These are phyloP conservation scores for Saccharomyces hybrid DNA, from an alignment of 1,139 yeast species.

Conservation along the genomic window DNA sequence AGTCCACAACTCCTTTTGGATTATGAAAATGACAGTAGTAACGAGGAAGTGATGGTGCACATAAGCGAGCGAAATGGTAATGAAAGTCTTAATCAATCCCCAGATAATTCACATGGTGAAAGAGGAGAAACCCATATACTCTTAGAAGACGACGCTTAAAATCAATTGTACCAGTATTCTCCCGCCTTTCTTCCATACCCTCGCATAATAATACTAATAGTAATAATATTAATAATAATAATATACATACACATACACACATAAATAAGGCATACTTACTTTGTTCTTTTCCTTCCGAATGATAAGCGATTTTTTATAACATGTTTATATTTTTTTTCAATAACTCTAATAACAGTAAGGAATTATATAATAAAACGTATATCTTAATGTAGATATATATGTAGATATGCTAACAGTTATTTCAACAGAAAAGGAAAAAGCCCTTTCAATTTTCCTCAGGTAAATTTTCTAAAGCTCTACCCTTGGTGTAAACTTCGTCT, in stretches of 20 bases:
- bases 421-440: not conserved
- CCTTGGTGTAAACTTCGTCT: conserved; percentile 54
- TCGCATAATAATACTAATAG: not conserved
- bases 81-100: not conserved
- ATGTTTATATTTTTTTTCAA: not conserved
- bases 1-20: not conserved
- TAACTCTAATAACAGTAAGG: not conserved
- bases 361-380: not conserved
- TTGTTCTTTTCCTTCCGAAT: not conserved
- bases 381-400: not conserved
- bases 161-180: not conserved
- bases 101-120: not conserved
- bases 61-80: not conserved
- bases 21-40: not conserved
- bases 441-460: conserved; percentile 20
- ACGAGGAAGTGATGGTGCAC: not conserved
- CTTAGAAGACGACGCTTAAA: not conserved
- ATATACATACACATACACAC: conserved; percentile 1
- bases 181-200: not conserved
- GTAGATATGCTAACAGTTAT: not conserved
- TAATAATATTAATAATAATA: not conserved
- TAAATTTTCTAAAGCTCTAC: conserved; percentile 53
- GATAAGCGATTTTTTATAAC: not conserved
- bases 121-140: not conserved
- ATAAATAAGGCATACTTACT: not conserved